Evolutionary conservation across 768 basidiomycete genomes (phyloP).

Genomic region (Boletus eberwhitei): DNA sequence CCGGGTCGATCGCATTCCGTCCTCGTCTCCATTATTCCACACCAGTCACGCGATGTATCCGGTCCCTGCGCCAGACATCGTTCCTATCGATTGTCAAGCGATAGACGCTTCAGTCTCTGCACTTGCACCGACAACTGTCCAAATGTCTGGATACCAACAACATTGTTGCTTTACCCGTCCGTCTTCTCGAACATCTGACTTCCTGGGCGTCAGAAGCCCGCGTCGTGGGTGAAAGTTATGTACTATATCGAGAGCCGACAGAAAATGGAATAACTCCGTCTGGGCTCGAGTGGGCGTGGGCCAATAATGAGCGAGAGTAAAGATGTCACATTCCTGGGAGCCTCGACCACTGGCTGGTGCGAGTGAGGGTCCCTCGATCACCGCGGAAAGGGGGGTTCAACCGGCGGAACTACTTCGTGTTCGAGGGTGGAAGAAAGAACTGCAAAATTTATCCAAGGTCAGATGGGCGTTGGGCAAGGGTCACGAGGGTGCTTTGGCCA

Average conservation of each 20-base stretch:
- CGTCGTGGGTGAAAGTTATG: not conserved
- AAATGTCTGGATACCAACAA: not conserved
- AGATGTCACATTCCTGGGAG: not conserved
- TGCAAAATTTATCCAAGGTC: not conserved
- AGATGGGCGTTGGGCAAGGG: not conserved
- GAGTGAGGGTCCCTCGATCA: not conserved
- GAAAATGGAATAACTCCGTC: constrained; percentile 3
- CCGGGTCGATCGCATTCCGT: constrained; percentile 4
- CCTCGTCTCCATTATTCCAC: not conserved
- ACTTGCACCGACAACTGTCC: not conserved
- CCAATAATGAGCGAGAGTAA: not conserved
- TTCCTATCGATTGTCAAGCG: constrained; percentile 17
- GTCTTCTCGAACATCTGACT: constrained; percentile 6
- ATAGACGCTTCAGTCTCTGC: not conserved
- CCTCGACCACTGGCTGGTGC: not conserved
- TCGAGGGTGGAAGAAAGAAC: not conserved
- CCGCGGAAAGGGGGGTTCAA: not conserved
- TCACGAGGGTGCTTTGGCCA: not conserved
- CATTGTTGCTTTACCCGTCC: not conserved
- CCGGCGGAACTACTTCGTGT: not conserved
- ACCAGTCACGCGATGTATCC: not conserved
- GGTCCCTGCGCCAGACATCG: not conserved
- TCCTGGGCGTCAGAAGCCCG: constrained; percentile 7
- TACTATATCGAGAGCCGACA: not conserved
- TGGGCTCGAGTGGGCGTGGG: not conserved